These are phyloP conservation scores for Dictyostelium intermedium DNA, from an alignment of 78 protist genomes.

Conservation along the genomic window DNA sequence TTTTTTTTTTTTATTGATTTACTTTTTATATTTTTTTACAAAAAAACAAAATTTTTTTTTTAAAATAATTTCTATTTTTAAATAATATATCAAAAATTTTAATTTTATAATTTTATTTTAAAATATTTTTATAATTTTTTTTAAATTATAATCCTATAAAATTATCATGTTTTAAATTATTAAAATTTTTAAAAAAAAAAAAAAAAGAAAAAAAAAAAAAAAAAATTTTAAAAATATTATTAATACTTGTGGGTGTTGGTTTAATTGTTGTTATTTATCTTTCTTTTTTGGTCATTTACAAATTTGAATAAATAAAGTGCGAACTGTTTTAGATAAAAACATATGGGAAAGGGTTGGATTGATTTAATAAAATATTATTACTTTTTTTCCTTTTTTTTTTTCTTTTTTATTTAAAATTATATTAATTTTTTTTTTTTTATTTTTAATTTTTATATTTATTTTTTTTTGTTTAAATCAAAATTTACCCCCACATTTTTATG, in stretches of 20 bases:
- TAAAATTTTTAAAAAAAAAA: background rate
- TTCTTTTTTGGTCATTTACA: constrained; percentile 6
- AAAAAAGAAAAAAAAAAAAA: background rate
- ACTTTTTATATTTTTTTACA: background rate
- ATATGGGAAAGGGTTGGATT: background rate
- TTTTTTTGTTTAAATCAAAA: too few species aligned
- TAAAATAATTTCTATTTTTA: background rate
- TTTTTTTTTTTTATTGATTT: background rate
- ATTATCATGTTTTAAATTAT: background rate
- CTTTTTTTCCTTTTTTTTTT: background rate
- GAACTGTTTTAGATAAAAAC: background rate
- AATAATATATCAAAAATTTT: too few species aligned
- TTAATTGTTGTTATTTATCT: background rate
- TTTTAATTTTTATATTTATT: too few species aligned
- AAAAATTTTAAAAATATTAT: background rate
- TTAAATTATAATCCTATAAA: background rate
- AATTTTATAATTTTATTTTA: too few species aligned
- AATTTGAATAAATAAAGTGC: background rate
- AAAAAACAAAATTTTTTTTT: background rate
- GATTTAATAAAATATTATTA: background rate
- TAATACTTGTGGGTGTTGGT: background rate
- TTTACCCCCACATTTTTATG: background rate
- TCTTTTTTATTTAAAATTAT: background rate
- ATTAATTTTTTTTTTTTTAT: background rate
- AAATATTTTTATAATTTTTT: background rate